Evolutionary conservation across 495 filamentous ascomycete species (phyloP).

Genomic region (Penicillium canescens): DNA sequence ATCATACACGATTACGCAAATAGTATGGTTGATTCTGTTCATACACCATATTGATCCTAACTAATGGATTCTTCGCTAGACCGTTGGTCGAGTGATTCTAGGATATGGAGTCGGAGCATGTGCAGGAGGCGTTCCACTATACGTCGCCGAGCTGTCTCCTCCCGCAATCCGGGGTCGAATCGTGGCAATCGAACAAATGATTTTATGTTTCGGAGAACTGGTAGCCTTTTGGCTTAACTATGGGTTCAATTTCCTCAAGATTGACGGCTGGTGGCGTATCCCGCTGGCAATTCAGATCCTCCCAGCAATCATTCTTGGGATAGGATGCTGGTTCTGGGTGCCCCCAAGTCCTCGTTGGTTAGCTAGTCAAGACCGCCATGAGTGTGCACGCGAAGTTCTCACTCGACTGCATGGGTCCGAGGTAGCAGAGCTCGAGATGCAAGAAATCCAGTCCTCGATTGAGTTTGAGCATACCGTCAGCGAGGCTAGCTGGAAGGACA

Average conservation of each 20-base stretch:
- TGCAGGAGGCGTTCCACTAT: conserved; percentile 68
- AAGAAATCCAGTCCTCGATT: conserved; percentile 76
- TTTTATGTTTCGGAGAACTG: conserved; percentile 74
- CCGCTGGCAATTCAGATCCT: conserved; percentile 62
- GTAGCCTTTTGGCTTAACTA: conserved; percentile 80
- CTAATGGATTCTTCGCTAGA: conserved; percentile 8
- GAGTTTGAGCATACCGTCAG: conserved; percentile 72
- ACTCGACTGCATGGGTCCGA: conserved; percentile 57
- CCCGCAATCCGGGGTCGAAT: conserved; percentile 64
- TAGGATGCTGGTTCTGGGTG: conserved; percentile 68
- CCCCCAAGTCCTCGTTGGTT: conserved; percentile 79
- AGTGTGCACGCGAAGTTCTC: conserved; percentile 65
- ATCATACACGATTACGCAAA: conserved; percentile 55
- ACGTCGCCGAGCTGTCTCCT: conserved; percentile 58
- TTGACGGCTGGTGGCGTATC: conserved; percentile 64
- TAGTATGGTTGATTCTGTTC: conserved; percentile 24
- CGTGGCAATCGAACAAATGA: conserved; percentile 70
- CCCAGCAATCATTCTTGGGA: conserved; percentile 57
- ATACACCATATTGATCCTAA: neutral
- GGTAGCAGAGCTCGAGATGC: conserved; percentile 65
- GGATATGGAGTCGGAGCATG: conserved; percentile 71
- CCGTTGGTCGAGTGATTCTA: conserved; percentile 50
- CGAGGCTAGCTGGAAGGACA: conserved; percentile 66
- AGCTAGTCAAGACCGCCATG: conserved; percentile 65
- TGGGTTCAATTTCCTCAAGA: conserved; percentile 39